A percentile compares a stretch with the other conserved stretches of the same genome.
Conservation (phyloP, 2,329 filamentous ascomycete genomes). For the Aspergillus clavatus region DNA sequence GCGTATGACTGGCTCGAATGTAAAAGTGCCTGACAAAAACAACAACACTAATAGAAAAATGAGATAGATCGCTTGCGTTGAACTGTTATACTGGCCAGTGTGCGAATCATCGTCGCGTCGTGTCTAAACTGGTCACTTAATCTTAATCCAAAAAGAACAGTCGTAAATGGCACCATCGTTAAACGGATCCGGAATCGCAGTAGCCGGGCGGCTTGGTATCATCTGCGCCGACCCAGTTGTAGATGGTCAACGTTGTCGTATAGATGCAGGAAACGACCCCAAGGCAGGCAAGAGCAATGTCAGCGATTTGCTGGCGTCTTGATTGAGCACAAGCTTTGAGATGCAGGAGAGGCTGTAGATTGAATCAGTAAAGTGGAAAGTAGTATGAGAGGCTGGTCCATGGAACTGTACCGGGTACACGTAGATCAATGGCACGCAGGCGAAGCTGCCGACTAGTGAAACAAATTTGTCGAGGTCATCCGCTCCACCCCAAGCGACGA, state of each 20-base stretch:
- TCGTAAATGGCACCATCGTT: neutral
- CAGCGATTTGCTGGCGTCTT: conserved; percentile 62
- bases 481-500: conserved; percentile 87
- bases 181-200: conserved; percentile 47
- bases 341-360: conserved; percentile 75
- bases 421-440: conserved; percentile 93
- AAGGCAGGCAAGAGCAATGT: conserved; percentile 73
- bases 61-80: neutral
- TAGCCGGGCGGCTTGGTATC: conserved; percentile 55
- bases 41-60: neutral
- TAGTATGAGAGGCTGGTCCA: neutral
- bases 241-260: conserved; percentile 78
- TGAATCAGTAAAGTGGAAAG: conserved; percentile 5
- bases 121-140: neutral
- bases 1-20: neutral
- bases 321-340: conserved; percentile 72
- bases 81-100: neutral
- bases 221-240: conserved; percentile 70
- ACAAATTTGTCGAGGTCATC: conserved; percentile 97
- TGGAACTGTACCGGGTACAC: conserved; percentile 83
- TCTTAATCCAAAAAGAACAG: conserved; percentile 1
- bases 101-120: neutral
- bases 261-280: conserved; percentile 86
- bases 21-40: neutral
- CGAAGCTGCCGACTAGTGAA: conserved; percentile 91